A percentile compares a stretch with the other conserved stretches of the same genome.
phyloP scores from a whole-genome alignment of 345 rosid genomes.

The Capsella bursapastoris region DNA sequence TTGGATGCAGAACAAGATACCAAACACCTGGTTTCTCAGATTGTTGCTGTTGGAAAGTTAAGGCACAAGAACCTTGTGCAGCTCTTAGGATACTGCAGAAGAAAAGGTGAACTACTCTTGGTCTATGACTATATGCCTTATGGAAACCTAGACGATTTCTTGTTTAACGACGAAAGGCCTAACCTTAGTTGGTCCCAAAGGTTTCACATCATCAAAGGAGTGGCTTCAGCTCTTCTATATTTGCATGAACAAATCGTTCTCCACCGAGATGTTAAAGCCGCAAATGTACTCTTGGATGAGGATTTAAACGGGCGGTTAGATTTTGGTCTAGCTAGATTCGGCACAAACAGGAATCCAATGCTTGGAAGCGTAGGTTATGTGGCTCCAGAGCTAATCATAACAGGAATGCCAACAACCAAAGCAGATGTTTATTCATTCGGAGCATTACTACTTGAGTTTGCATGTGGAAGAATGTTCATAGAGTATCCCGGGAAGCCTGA shows the following conservation, averaged over 20 bases:
- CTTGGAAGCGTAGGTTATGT: slow-evolving; percentile 93
- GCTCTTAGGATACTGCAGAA: slow-evolving; percentile 63
- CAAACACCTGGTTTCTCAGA: slow-evolving; percentile 55
- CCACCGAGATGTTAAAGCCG: slow-evolving; percentile 88
- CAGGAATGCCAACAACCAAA: slow-evolving; percentile 78
- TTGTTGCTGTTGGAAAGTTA: slow-evolving; percentile 54
- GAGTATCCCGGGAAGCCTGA: slow-evolving; percentile 77
- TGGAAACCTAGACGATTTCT: slow-evolving; percentile 61
- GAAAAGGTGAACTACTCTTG: slow-evolving; percentile 56
- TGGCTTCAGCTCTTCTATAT: slow-evolving; percentile 80
- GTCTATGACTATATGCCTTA: slow-evolving; percentile 66
- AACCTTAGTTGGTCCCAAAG: slow-evolving; percentile 80
- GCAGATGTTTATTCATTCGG: slow-evolving; percentile 97
- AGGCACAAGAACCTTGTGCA: slow-evolving; percentile 61
- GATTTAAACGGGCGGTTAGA: slow-evolving; percentile 84
- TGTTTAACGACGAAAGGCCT: slow-evolving; percentile 45
- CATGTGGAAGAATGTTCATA: slow-evolving; percentile 85
- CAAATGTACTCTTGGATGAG: slow-evolving; percentile 77
- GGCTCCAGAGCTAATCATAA: slow-evolving; percentile 90
- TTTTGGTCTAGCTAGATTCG: slow-evolving; percentile 91
- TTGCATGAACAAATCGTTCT: slow-evolving; percentile 81
- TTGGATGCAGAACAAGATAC: slow-evolving; percentile 57
- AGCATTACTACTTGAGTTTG: slow-evolving; percentile 80
- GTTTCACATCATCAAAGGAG: slow-evolving; percentile 72
- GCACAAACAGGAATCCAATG: slow-evolving; percentile 79